Evolutionary conservation across 1,284 basidiomycete species (phyloP), one percentile per base, ranked within the genome.

Genomic region (Porogramme epimiltina): DNA sequence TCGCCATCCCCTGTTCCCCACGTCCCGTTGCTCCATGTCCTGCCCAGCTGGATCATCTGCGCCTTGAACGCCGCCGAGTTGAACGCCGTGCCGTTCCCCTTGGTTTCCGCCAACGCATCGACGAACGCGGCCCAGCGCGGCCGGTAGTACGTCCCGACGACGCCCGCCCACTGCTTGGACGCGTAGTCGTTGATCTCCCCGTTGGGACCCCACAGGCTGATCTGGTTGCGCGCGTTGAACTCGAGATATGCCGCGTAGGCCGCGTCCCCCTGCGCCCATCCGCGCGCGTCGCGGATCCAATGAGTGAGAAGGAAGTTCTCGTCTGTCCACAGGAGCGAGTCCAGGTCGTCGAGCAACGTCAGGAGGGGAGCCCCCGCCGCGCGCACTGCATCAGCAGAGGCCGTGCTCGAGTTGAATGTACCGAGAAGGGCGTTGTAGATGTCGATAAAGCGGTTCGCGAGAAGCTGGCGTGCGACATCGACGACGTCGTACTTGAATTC

Each of bases 171-270:
- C 56, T 74, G 71, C 54, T 77, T 77, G 16, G 74, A 74, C 26
- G 75, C 75, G 50, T 77, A 77, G 52, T 74, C 72, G 52, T 69
- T 69, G 61, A 72, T 73, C 61, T 74, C 64, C n/a, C 73, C 74
- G 22, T 65, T 62, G 2, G 73, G 73, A n/a, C 76, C 76, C 74
- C 75, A 77, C 24, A 76, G 68, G 25, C 71, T 73, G 58, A 77
- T 67, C 61, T 77, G 75, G 60, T 77, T 77, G 28, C 74, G 68
- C 13, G 75, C 72, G 47, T 71, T 66, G 55, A 71, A 74, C 54
- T 71, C 72, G 34, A 77, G 65, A 47, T 70, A 72, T 22, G 60
- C 60, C 0, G 65, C 69, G 47, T 74, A 74, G n/a, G 67, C 60
- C 47, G 49, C 42, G 13, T 46, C 58, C 19, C 54, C 52, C 23